Percentiles rank a stretch among this genome's conserved stretches.
phyloP scores from a whole-genome alignment of 2,329 filamentous ascomycete species.

The Fusarium phyllophilum region DNA sequence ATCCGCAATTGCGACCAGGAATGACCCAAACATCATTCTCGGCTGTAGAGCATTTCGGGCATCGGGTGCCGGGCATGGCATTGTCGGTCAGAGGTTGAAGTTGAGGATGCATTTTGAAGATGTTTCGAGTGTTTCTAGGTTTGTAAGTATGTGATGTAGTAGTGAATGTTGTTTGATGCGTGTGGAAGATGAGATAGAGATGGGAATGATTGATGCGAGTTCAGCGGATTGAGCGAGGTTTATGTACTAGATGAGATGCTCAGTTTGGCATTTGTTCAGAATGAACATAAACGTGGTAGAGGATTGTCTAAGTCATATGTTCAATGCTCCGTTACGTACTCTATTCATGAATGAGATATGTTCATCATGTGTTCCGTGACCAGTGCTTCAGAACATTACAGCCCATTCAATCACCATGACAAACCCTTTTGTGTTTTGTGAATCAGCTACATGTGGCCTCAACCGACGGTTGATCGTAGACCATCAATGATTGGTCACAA shows the following conservation, averaged over 20 bases:
- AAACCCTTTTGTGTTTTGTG: neutral
- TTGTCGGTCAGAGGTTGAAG: neutral
- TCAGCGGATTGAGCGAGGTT: neutral
- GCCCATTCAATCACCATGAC: neutral
- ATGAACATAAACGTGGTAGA: rapidly evolving
- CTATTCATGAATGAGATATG: neutral
- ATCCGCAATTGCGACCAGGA: neutral
- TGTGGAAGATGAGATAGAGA: neutral
- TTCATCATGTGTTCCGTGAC: neutral
- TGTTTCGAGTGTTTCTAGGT: rapidly evolving
- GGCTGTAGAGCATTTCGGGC: neutral
- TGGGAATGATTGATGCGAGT: neutral
- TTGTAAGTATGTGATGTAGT: too few species aligned
- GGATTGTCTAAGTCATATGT: rapidly evolving
- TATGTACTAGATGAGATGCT: neutral
- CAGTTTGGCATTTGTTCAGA: neutral
- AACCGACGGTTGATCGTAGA: too few species aligned
- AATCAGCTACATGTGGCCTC: rapidly evolving
- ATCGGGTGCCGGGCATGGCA: neutral
- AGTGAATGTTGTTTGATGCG: neutral
- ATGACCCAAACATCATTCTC: neutral
- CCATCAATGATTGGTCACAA: too few species aligned
- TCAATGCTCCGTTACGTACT: neutral
- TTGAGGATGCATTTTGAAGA: neutral
- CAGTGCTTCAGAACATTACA: neutral